Evolutionary conservation across 139 green algal genomes (phyloP).

Genomic region (Chlorella vulgaris): DNA sequence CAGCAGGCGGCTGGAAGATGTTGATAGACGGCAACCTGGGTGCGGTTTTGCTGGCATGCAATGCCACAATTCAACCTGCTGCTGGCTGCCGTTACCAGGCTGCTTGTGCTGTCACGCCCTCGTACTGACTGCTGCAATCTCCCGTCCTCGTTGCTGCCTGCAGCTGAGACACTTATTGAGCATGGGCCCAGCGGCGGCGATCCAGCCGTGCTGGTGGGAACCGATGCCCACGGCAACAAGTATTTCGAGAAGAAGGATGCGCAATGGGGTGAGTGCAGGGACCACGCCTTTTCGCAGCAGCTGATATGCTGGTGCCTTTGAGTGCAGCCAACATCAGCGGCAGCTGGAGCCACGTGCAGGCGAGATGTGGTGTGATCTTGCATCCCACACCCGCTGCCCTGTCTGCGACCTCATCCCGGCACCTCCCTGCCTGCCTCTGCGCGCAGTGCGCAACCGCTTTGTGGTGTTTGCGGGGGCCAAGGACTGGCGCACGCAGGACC

Average conservation of each 20-base stretch:
- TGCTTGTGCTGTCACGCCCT: neutral
- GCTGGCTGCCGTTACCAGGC: neutral
- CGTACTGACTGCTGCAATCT: neutral
- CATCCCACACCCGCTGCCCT: neutral
- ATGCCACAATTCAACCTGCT: neutral
- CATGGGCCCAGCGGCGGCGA: slow-evolving; percentile 40
- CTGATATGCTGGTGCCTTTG: no score
- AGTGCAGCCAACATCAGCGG: no score
- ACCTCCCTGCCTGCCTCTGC: neutral
- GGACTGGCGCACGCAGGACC: slow-evolving; percentile 52
- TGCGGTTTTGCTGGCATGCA: no score
- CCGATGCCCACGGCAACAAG: slow-evolving; percentile 46
- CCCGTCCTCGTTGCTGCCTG: neutral
- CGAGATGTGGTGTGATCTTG: no score
- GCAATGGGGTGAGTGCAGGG: slow-evolving; percentile 27
- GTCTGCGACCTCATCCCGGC: neutral
- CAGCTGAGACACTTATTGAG: slow-evolving; percentile 46
- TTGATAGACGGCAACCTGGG: slow-evolving; percentile 23
- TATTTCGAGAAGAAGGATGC: slow-evolving; percentile 51
- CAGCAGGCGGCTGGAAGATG: slow-evolving; percentile 57
- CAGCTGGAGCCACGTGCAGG: no score
- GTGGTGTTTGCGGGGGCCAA: slow-evolving; percentile 62
- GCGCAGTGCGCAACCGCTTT: slow-evolving; percentile 67
- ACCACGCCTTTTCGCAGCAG: no score
- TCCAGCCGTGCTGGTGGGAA: slow-evolving; percentile 38